Base-by-base conservation (phyloP, 805 yeast species). In the Naumovozyma castellii region DNA sequence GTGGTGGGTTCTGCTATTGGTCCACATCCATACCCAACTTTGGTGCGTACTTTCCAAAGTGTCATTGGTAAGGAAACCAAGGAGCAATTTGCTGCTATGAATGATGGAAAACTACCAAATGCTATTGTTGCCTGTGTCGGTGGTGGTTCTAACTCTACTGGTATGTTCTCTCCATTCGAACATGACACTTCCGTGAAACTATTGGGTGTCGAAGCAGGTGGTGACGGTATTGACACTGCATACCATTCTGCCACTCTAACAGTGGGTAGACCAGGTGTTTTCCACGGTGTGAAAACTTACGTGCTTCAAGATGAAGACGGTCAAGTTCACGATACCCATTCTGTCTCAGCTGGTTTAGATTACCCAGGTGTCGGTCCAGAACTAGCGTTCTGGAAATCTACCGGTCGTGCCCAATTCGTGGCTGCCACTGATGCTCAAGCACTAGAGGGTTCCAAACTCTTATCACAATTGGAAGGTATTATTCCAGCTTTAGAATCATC, bases 291-390 rank as follows among this genome's bases (percentile, higher is more conserved):
- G 37, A 84, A 74, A 64, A 90, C 98, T 3, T 92, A 81, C 53
- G 94, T 92, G 29, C 73, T 92, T 58, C 98, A 92, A 67, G 84
- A 81, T 54, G 54, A 60, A 14, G 97, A 92, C 61, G 99, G 99
- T 39, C 99, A 92, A 68, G 85, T 92, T 43, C 94, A 83, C 50
- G 98, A 92, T 59, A 92, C 99, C 9, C 97, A 92, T 62, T 90
- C 97, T 17, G 94, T 92, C 30, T 85, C 96, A 47, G 99, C 99
- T 31, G 99, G 99, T 50, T 73, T 92, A 55, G 99, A 92, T 65
- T 92, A 92, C 62, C 99, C 99, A 18, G 99, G 97, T 65, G 99
- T 92, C 35, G 99, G 99, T 34, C 99, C 99, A 25, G 97, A 92
- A 66, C 72, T 92, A 51, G 94, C 97, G 2, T 76, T 73, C 60